These are phyloP conservation scores for Cyamopsis tetragonoloba DNA, from an alignment of 306 rosid genomes.

Conservation along the genomic window DNA sequence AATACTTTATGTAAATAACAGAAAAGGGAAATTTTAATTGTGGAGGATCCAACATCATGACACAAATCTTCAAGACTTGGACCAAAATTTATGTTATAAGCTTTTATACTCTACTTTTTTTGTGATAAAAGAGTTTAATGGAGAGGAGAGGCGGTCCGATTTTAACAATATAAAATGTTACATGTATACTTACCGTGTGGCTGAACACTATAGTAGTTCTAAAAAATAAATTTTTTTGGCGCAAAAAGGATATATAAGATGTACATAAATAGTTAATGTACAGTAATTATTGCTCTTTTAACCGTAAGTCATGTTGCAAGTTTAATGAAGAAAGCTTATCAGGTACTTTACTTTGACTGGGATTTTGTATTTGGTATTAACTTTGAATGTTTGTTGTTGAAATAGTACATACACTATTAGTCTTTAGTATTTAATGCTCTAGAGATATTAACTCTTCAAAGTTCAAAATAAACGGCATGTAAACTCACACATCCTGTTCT, in stretches of 20 bases:
- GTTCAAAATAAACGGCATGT: conserved; percentile 28
- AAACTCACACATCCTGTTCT: no score
- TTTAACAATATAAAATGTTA: no score
- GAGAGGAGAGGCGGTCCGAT: no score
- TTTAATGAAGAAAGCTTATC: conserved; percentile 9
- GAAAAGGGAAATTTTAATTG: no score
- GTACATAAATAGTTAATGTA: no score
- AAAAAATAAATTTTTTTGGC: no score
- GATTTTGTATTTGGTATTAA: background rate
- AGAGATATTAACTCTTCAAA: conserved; percentile 6
- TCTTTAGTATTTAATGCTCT: conserved; percentile 7
- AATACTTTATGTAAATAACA: no score
- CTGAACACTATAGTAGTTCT: no score
- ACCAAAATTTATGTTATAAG: background rate
- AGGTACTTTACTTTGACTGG: conserved; percentile 12
- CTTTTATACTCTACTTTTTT: background rate
- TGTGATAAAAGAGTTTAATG: background rate
- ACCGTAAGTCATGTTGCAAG: background rate
- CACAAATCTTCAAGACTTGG: background rate
- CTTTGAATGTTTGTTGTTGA: background rate
- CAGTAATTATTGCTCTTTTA: background rate
- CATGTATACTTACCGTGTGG: no score
- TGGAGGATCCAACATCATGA: background rate
- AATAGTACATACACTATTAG: background rate
- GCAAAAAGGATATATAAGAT: no score